A percentile compares a stretch with the other conserved stretches of the same genome.
These are phyloP conservation scores for Solanum habrochaites DNA, from an alignment of 257 asterid genomes.

Conservation along the genomic window DNA sequence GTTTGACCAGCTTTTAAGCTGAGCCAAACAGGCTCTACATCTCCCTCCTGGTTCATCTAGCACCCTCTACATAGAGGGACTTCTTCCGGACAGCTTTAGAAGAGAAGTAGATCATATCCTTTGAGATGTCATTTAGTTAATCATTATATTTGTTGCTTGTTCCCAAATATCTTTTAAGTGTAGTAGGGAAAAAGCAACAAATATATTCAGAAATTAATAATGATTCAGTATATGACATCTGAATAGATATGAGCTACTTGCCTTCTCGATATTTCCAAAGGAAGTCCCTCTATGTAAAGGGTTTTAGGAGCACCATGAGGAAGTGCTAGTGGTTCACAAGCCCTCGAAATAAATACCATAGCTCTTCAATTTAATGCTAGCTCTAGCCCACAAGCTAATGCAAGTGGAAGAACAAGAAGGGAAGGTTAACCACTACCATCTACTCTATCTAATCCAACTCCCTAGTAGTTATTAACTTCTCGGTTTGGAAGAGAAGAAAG, in stretches of 20 bases:
- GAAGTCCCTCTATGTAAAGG: slow-evolving; percentile 44
- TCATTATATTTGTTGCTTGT: background rate
- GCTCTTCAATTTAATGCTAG: slow-evolving; percentile 20
- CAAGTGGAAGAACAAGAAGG: background rate
- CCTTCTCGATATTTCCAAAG: slow-evolving; percentile 31
- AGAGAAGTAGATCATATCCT: slow-evolving; percentile 14
- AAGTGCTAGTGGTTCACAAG: slow-evolving; percentile 1
- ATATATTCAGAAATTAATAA: background rate
- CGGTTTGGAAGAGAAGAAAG: background rate
- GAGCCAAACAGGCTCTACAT: no score
- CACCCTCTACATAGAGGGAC: no score
- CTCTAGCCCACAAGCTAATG: slow-evolving; percentile 18
- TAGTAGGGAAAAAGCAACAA: slow-evolving; percentile 10
- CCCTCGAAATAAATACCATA: background rate
- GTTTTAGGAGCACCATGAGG: slow-evolving; percentile 25
- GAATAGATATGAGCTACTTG: slow-evolving; percentile 50
- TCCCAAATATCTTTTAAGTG: slow-evolving; percentile 27
- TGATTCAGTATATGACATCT: background rate
- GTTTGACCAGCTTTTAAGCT: no score
- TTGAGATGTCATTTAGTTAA: background rate
- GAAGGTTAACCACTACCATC: no score
- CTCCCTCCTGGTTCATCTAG: no score
- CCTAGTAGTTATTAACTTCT: no score
- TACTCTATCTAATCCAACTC: background rate
- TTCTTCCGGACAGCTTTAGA: no score